A percentile compares a stretch with the other conserved stretches of the same genome.
These are phyloP conservation scores for Lodderomyces metapsilosis DNA, from an alignment of 1,139 yeast species.

Conservation along the genomic window DNA sequence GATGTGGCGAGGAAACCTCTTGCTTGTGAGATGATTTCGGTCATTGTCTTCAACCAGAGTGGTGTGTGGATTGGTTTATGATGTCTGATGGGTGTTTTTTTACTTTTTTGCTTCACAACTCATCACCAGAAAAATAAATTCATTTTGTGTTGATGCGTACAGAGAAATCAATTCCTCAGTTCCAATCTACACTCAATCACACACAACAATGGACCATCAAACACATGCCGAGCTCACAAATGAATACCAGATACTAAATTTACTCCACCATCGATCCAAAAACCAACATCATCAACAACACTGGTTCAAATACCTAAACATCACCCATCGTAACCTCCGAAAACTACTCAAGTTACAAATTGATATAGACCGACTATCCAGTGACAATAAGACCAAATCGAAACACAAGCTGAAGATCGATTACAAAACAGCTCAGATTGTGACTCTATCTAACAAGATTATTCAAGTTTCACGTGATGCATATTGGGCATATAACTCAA, in stretches of 20 bases:
- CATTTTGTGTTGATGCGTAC: background rate
- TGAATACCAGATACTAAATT: constrained; percentile 59
- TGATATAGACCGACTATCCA: constrained; percentile 19
- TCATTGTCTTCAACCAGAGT: constrained; percentile 6
- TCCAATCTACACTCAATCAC: background rate
- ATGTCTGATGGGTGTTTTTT: no score
- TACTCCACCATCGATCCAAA: constrained; percentile 66
- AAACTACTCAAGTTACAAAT: constrained; percentile 29
- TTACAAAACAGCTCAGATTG: constrained; percentile 18
- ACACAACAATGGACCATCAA: constrained; percentile 13
- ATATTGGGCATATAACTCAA: constrained; percentile 58
- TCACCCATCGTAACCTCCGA: constrained; percentile 58
- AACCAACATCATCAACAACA: constrained; percentile 73
- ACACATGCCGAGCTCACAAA: constrained; percentile 14
- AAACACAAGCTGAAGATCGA: constrained; percentile 9
- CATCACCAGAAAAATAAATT: no score
- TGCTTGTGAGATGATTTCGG: constrained; percentile 21
- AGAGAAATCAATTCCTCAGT: no score
- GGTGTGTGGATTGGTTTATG: no score
- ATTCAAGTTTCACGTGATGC: constrained; percentile 45
- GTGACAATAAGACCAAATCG: constrained; percentile 5
- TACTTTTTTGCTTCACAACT: no score
- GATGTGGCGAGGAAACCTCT: constrained; percentile 36
- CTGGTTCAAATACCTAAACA: constrained; percentile 76
- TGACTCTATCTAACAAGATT: constrained; percentile 32